Percentiles rank a stretch among this genome's conserved stretches.
These are phyloP conservation scores for Allantophomopsis cytisporea DNA, from an alignment of 2,329 filamentous ascomycete genomes.

Conservation along the genomic window DNA sequence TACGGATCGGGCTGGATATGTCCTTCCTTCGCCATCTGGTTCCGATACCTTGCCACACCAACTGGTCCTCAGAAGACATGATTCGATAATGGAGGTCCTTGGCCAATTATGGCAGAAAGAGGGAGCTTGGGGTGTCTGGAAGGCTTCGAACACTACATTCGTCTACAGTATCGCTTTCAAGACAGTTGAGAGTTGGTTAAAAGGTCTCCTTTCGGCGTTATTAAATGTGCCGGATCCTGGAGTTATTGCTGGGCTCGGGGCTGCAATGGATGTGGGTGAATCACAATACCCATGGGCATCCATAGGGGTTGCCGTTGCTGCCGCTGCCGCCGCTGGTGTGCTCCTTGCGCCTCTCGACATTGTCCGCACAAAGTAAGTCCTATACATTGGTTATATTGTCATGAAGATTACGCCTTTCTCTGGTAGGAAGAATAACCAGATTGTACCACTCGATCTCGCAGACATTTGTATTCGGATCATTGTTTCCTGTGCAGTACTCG, in stretches of 20 bases:
- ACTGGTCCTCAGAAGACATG: slow-evolving; percentile 57
- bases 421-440: too few relatives aligned
- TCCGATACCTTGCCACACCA: slow-evolving; percentile 36
- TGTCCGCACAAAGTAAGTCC: slow-evolving; percentile 53
- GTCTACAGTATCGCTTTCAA: slow-evolving; percentile 79
- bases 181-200: slow-evolving; percentile 82
- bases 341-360: slow-evolving; percentile 80
- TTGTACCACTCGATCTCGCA: too few relatives aligned
- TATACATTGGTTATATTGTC: not conserved
- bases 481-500: too few relatives aligned
- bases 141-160: slow-evolving; percentile 84
- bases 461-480: too few relatives aligned
- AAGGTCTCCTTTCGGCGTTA: slow-evolving; percentile 79
- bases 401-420: too few relatives aligned
- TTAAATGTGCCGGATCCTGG: slow-evolving; percentile 81
- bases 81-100: slow-evolving; percentile 77
- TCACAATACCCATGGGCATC: slow-evolving; percentile 74
- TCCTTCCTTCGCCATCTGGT: slow-evolving; percentile 21
- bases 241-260: slow-evolving; percentile 29
- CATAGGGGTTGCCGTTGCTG: slow-evolving; percentile 54
- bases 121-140: slow-evolving; percentile 87
- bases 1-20: slow-evolving; percentile 13
- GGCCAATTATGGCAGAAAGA: slow-evolving; percentile 82
- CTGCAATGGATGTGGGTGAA: slow-evolving; percentile 52
- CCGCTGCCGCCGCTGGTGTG: slow-evolving; percentile 60